Evolutionary conservation across 2,329 filamentous ascomycete genomes (phyloP).

Genomic region (Colletotrichum tamarilloi): DNA sequence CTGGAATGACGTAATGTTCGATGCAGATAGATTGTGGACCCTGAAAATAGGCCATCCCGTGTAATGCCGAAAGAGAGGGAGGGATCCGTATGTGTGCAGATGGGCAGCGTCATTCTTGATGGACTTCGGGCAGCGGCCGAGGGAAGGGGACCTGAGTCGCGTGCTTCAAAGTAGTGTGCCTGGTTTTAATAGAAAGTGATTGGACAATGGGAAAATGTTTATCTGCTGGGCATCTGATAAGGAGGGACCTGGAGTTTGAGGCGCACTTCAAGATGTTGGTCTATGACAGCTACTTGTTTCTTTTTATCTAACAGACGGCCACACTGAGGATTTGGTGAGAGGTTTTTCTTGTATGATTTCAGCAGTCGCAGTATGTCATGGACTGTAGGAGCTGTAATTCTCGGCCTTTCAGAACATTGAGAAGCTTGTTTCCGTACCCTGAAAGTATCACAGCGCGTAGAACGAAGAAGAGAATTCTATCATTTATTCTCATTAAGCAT

Average conservation of each 20-base stretch:
- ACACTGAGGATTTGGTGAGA: too few species aligned
- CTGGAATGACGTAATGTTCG: conserved; percentile 24
- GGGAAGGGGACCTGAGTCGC: not conserved
- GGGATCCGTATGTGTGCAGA: not conserved
- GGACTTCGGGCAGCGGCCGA: not conserved
- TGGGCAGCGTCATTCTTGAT: not conserved
- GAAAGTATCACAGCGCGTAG: too few species aligned
- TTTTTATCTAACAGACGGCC: too few species aligned
- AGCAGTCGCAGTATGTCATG: too few species aligned
- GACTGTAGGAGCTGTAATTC: too few species aligned
- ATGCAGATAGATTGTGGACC: conserved; percentile 15
- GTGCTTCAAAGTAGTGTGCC: not conserved
- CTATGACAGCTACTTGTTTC: too few species aligned
- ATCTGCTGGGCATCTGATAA: not conserved
- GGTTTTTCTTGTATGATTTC: too few species aligned
- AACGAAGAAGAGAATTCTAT: too few species aligned
- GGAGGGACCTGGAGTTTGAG: not conserved
- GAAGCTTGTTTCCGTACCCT: too few species aligned
- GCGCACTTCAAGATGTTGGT: not conserved
- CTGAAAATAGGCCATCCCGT: not conserved
- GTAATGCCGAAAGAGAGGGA: not conserved
- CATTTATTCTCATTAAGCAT: too few species aligned
- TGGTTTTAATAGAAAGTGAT: not conserved
- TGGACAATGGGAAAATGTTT: not conserved
- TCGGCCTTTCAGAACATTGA: too few species aligned